Base-by-base conservation (phyloP, 495 filamentous ascomycete genomes). In the Xylaria castorea region DNA sequence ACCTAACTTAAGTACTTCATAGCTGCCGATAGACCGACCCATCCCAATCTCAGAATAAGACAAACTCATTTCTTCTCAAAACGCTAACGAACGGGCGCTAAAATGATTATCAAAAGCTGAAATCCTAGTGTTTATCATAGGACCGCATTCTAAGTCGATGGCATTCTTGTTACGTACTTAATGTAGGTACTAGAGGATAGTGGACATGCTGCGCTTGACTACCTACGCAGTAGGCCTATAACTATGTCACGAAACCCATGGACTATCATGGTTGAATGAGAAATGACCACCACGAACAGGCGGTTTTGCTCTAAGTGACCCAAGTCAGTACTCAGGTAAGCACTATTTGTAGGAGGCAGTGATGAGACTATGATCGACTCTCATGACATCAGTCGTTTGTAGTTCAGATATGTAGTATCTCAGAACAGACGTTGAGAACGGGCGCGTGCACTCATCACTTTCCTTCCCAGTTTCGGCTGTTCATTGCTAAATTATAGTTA, bases 71-170 rank as follows among this genome's bases (percentile, higher is more conserved):
- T 42, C 36, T 50, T 62, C 55, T 62, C 9, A 46, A 34, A 58
- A n/a, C 6, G 38, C 40, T 46, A 44, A 34, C 4, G 42, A 61
- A 55, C 67, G 67, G 53, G 67, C 55, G 55, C 67, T 70, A 62
- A 50, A 32, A 42, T 25, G 38, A 46, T 62, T 61, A 70, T 69
- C 25, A 25, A 50, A 40, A 70, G 67, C 67, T 55, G 40, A 50
- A 70, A 18, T 70, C 66, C 66, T 51, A 51, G 36, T 30, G 36
- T 27, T 11, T 16, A 8, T 22, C 36, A 61, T 34, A 38, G 16
- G 25, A 34, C 32, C 27, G 25, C 22, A 30, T 55, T 50, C 20
- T 8, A n/a, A n/a, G 18, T n/a, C n/a, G 46, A 20, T n/a, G 46
- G 20, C 18, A 50, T 22, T 20, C 46, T 50, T n/a, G 46, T n/a